These are phyloP conservation scores for Musa itinerans DNA, from an alignment of 176 grass and related monocot species.

Conservation along the genomic window DNA sequence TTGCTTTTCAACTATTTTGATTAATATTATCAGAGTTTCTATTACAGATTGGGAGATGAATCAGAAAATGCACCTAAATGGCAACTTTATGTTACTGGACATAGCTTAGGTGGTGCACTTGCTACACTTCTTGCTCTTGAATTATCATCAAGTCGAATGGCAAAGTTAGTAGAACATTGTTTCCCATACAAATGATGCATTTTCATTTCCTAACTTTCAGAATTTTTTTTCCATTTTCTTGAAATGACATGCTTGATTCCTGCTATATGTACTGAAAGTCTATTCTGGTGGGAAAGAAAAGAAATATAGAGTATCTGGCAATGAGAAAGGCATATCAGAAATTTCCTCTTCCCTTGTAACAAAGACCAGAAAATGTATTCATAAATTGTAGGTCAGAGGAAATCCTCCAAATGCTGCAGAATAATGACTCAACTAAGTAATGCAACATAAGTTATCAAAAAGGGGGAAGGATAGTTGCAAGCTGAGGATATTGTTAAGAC, in stretches of 20 bases:
- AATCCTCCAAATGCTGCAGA: neutral
- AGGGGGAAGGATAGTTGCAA: too few species aligned
- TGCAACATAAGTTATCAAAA: neutral
- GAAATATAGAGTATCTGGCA: neutral
- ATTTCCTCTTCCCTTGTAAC: neutral
- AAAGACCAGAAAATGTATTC: neutral
- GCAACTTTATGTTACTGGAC: constrained; percentile 88
- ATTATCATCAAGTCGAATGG: constrained; percentile 79
- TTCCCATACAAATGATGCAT: neutral
- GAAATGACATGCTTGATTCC: neutral
- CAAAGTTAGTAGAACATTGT: constrained; percentile 51
- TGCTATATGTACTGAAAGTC: neutral
- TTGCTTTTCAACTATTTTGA: neutral
- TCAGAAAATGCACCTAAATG: constrained; percentile 42
- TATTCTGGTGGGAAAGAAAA: neutral
- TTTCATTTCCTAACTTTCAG: neutral
- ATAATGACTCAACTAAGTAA: neutral
- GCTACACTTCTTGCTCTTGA: constrained; percentile 90
- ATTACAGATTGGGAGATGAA: constrained; percentile 40
- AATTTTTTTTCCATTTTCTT: neutral
- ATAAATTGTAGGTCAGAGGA: neutral
- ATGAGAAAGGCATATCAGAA: too few species aligned
- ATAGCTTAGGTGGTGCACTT: constrained; percentile 97
- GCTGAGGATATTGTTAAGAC: too few species aligned
- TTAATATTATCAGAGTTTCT: constrained; percentile 6